Evolutionary conservation across 306 rosid species (phyloP).

Genomic region (Herpetospermum pedunculosum): DNA sequence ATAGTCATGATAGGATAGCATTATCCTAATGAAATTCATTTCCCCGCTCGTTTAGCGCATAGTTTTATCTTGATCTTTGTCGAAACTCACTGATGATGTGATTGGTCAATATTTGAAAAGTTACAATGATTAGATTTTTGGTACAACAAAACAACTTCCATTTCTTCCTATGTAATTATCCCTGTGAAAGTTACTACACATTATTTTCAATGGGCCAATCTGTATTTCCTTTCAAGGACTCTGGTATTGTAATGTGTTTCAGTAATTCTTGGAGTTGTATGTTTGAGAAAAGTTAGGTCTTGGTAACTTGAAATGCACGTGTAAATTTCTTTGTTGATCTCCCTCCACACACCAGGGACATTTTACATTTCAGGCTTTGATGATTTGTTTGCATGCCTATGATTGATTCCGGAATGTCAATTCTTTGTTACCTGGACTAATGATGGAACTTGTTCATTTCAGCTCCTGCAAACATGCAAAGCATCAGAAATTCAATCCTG

Average conservation of each 20-base stretch:
- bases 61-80: neutral
- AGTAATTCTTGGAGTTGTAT: neutral
- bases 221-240: neutral
- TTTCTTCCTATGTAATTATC: neutral
- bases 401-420: neutral
- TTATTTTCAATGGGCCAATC: neutral
- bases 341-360: neutral
- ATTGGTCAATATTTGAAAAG: neutral
- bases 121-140: neutral
- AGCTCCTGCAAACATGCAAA: constrained; percentile 31
- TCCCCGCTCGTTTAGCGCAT: neutral
- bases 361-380: neutral
- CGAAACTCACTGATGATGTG: neutral
- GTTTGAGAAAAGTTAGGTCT: neutral
- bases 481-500: constrained; percentile 47
- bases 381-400: neutral
- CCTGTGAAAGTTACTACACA: neutral
- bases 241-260: neutral
- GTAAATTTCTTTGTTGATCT: neutral
- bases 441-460: neutral
- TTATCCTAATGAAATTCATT: neutral
- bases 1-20: neutral
- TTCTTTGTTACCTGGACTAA: neutral
- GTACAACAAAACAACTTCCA: neutral
- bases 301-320: neutral